Conservation (phyloP, 179 eudicot species). For the Drosera spatulata region DNA sequence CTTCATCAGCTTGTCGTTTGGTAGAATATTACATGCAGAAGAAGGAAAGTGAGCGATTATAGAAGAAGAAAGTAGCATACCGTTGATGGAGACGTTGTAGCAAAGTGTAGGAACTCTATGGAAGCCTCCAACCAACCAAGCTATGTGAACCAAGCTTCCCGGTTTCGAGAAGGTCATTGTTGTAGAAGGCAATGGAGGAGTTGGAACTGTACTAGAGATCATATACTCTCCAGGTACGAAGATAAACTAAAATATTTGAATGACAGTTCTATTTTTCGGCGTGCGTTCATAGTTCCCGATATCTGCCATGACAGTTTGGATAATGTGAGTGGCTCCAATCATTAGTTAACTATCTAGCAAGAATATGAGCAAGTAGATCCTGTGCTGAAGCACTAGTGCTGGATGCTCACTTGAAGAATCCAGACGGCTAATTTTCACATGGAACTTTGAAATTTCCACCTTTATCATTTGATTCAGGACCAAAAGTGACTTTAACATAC, state of each 20-base stretch:
- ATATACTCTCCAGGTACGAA: constrained; percentile 22
- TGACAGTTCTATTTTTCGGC: no score
- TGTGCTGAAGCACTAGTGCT: no score
- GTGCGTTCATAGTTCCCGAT: no score
- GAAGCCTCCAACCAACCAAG: constrained; percentile 14
- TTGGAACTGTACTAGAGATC: constrained; percentile 24
- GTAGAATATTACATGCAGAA: no score
- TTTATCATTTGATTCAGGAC: constrained; percentile 3
- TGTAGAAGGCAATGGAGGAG: constrained; percentile 34
- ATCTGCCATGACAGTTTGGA: no score
- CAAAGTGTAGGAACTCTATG: constrained; percentile 29
- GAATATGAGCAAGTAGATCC: no score
- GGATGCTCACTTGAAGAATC: no score
- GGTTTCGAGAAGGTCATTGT: constrained; percentile 15
- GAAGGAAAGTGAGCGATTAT: neutral
- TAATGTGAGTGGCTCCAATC: no score
- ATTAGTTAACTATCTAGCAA: no score
- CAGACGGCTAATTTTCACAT: neutral
- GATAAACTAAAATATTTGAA: neutral
- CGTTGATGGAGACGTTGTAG: constrained; percentile 11
- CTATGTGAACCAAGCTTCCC: constrained; percentile 14
- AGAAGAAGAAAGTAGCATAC: no score
- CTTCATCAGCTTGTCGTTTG: no score
- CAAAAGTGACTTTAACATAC: constrained; percentile 10
- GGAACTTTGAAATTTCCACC: neutral